Evolutionary conservation across 2,329 filamentous ascomycete genomes (phyloP), one percentile per base, ranked within the genome.

Genomic region (Lachnellula arida): DNA sequence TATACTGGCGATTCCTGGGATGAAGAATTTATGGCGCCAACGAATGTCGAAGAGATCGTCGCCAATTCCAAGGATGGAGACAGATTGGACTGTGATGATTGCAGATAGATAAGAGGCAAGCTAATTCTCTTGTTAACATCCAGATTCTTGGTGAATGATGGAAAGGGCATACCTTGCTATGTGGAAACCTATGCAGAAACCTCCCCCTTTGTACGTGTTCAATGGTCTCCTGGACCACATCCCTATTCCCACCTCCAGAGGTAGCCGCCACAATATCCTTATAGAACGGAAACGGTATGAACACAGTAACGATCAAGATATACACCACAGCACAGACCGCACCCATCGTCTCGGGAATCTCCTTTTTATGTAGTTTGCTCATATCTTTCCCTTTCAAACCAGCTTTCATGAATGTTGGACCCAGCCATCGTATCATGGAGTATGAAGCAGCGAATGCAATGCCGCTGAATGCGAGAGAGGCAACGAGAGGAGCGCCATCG

Each of bases 1-100:
- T 58, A 97, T 90, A 47, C 91, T 88, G 55, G 92, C 92, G 65
- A 99, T 88, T 56, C 91, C 94, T 5, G 94, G 94, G 65, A 99
- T 97, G 77, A 97, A 89, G 75, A 97, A 91, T 77, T 99, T 99
- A 80, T 99, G 93, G 53, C 94, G 88, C 94, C 94, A 99, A 70
- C 94, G 85, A 68, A 99, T 96, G 73, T 99, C 94, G 74, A 99
- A 96, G 51, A 97, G 82, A 74, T 99, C 94, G 74, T 99, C 94
- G 63, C 91, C 89, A 58, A 99, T 87, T 53, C 94, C 94, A 35
- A 99, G 86, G 56, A 97, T 86, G 49, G 91, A 88, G 60, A 95
- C 91, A 46, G 87, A 89, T 74, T 97, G 91, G 39, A 99, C 83
- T 6, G 93, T 95, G 63, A 97, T 87, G 68, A 97, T 88, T 60